Conservation (phyloP, 2,329 filamentous ascomycete genomes). For the Phialophora verrucosa region DNA sequence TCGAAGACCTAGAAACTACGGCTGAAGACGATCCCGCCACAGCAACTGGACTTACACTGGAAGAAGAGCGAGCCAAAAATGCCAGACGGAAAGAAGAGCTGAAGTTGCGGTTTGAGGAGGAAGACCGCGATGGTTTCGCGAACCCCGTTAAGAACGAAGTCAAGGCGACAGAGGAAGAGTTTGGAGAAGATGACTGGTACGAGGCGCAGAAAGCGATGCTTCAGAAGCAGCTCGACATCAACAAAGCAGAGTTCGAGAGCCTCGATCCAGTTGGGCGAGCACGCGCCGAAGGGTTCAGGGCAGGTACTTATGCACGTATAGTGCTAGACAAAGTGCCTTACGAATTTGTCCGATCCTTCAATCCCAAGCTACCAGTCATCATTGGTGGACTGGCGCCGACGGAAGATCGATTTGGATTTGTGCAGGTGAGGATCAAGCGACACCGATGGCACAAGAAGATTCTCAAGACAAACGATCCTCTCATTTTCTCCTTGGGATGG, state of each 20-base stretch:
- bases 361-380: constrained; percentile 80
- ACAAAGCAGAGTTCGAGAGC: constrained; percentile 87
- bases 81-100: constrained; percentile 92
- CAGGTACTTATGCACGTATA: constrained; percentile 91
- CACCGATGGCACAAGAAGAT: constrained; percentile 99
- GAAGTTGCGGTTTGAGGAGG: constrained; percentile 92
- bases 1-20: constrained; percentile 84
- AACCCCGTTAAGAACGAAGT: constrained; percentile 80
- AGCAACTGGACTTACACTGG: constrained; percentile 61
- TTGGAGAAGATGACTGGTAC: constrained; percentile 98
- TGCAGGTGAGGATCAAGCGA: constrained; percentile 94
- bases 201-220: constrained; percentile 93
- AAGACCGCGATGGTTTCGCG: constrained; percentile 89
- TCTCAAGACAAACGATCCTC: constrained; percentile 94
- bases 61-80: constrained; percentile 87
- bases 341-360: constrained; percentile 85
- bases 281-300: constrained; percentile 85
- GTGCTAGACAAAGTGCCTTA: constrained; percentile 87
- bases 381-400: constrained; percentile 91
- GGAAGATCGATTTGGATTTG: constrained; percentile 92
- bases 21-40: constrained; percentile 48
- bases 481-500: constrained; percentile 98
- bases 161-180: constrained; percentile 75
- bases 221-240: constrained; percentile 96
- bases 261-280: constrained; percentile 83